These are phyloP conservation scores for Kwoniella europaea DNA, from an alignment of 768 basidiomycete species.

Conservation along the genomic window DNA sequence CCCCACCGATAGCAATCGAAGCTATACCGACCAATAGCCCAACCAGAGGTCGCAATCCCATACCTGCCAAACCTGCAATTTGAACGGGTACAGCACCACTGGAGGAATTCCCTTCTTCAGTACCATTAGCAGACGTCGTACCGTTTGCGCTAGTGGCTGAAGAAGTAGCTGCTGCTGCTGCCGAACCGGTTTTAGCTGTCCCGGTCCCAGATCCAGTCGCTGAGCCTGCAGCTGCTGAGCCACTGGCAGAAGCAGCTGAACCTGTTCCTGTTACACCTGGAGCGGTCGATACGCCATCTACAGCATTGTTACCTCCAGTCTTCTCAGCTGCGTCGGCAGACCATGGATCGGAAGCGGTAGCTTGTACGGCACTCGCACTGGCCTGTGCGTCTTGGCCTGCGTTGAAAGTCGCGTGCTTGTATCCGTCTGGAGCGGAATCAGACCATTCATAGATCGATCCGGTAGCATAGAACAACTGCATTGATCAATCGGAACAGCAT, in stretches of 20 bases:
- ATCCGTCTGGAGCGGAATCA: slow-evolving; percentile 22
- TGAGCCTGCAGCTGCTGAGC: neutral
- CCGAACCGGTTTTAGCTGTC: too few species aligned
- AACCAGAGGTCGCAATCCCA: neutral
- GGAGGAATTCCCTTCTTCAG: slow-evolving; percentile 8
- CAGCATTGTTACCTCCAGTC: neutral
- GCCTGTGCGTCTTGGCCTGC: neutral
- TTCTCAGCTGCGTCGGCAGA: slow-evolving; percentile 9
- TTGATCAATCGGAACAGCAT: too few species aligned
- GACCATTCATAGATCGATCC: slow-evolving; percentile 33
- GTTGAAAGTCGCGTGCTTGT: slow-evolving; percentile 18
- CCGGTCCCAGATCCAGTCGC: neutral
- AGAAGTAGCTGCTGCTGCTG: neutral
- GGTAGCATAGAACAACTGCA: slow-evolving; percentile 32
- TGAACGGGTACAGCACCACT: slow-evolving; percentile 12
- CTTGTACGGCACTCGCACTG: slow-evolving; percentile 1
- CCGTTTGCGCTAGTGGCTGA: slow-evolving; percentile 2
- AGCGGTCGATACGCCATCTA: neutral
- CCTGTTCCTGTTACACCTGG: neutral
- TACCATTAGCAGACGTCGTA: slow-evolving; percentile 2
- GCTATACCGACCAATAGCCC: neutral
- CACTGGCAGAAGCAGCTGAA: slow-evolving; percentile 3
- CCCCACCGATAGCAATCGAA: slow-evolving; percentile 7
- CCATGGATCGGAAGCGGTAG: slow-evolving; percentile 10
- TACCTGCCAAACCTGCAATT: slow-evolving; percentile 5